Percentiles rank a stretch among this genome's conserved stretches.
phyloP scores from a whole-genome alignment of 306 rosid species.

The Sechiopsis laciniata region DNA sequence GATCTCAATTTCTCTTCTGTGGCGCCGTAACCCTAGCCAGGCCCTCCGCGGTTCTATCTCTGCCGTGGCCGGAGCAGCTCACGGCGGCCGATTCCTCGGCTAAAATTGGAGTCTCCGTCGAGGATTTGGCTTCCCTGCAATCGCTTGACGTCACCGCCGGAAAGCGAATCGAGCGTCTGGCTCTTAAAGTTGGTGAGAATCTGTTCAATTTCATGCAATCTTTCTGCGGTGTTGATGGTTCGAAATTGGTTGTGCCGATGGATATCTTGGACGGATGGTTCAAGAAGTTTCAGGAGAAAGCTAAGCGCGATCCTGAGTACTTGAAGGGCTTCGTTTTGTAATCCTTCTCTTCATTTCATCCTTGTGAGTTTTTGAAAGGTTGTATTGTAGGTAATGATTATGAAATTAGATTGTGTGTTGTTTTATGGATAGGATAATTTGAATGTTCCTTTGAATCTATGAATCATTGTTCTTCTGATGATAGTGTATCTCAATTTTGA shows the following conservation, averaged over 20 bases:
- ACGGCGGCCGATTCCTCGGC: conserved; percentile 69
- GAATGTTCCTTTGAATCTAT: neutral
- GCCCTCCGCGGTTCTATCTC: conserved; percentile 66
- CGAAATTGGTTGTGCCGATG: conserved; percentile 80
- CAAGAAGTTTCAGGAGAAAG: conserved; percentile 27
- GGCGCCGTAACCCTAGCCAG: conserved; percentile 72
- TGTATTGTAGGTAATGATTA: too few relatives aligned
- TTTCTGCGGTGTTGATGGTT: conserved; percentile 81
- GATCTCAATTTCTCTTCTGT: conserved; percentile 65
- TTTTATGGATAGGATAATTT: too few relatives aligned
- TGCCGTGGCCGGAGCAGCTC: conserved; percentile 80
- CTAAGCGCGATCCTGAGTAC: conserved; percentile 19
- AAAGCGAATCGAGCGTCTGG: conserved; percentile 60
- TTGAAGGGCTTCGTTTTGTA: conserved; percentile 24
- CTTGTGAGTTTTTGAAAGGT: too few relatives aligned
- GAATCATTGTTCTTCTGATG: neutral
- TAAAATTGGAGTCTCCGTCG: conserved; percentile 86
- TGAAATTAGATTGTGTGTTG: too few relatives aligned
- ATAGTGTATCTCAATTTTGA: too few relatives aligned
- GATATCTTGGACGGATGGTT: conserved; percentile 92
- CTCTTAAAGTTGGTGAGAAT: conserved; percentile 81
- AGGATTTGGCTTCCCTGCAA: conserved; percentile 71
- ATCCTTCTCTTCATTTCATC: neutral
- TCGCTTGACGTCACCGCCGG: conserved; percentile 70
- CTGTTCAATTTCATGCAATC: conserved; percentile 91